Evolutionary conservation across 2,329 filamentous ascomycete genomes (phyloP), one percentile per base, ranked within the genome.

Genomic region (Colletotrichum horii): DNA sequence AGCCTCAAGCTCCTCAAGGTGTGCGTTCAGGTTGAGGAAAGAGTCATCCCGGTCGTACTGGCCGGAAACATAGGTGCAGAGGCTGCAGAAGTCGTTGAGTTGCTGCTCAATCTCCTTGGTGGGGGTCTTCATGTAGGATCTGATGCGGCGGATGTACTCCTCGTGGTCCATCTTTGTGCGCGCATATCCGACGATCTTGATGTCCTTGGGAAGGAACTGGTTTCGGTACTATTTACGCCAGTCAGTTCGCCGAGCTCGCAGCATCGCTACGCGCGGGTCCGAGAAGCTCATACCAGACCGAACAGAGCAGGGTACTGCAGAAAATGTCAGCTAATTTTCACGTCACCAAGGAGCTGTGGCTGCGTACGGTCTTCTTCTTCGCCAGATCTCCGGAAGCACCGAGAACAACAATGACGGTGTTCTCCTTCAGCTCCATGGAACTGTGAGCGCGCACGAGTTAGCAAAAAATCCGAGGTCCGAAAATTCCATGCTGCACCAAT

Each of bases 161-260:
- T 95, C 93, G 83, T 96, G 96, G 88, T 98, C 96, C 97, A 99
- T 99, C 91, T 98, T 98, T 81, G 97, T 99, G 84, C 97, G 94
- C 82, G 97, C 97, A 95, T 99, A 99, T 89, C 97, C 97, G 82
- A 99, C 93, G 84, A 99, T 98, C 87, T 93, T 95, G 87, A 98
- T 96, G 86, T 97, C 96, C 88, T 98, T 98, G 81, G 93, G 97
- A 67, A 99, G 94, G 89, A 98, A 99, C 87, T 98, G 96, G 90
- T 99, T 99, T 84, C 97, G 95, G 89, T 96, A 98, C 96, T 98
- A 83, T 56, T 68, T 65, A 66, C 24, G 52, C 66, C 28, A 32
- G 71, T 76, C 75, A 76, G 71, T 61, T 60, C 58, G 38, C 43
- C 58, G 68, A 32, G 36, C 64, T 58, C 28, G 28, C 15, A 64